These are phyloP conservation scores for Marchantia paleacea DNA, from an alignment of 225 moss, liverwort and hornwort species.

Conservation along the genomic window DNA sequence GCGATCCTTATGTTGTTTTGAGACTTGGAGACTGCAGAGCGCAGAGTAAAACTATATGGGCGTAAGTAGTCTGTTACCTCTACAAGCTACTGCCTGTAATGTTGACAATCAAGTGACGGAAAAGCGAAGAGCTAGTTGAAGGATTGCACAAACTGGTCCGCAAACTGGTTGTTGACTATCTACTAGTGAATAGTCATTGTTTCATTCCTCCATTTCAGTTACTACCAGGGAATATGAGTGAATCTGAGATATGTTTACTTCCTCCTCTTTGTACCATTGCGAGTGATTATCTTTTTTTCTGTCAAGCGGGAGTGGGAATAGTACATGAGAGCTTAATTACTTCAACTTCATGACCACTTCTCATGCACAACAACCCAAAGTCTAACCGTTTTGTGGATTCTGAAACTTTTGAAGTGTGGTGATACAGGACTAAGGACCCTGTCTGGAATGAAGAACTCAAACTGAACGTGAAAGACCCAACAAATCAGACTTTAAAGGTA, in stretches of 20 bases:
- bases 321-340: not conserved
- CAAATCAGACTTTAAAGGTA: slow-evolving; percentile 57
- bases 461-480: slow-evolving; percentile 64
- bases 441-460: slow-evolving; percentile 81
- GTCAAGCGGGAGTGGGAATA: not conserved
- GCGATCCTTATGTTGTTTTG: slow-evolving; percentile 77
- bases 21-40: slow-evolving; percentile 60
- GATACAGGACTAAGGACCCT: slow-evolving; percentile 68
- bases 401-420: not conserved
- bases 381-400: not conserved
- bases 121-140: not conserved
- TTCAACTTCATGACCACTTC: not conserved
- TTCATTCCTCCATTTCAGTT: too few relatives aligned
- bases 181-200: not conserved
- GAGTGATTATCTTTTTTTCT: not conserved
- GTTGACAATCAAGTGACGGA: not conserved
- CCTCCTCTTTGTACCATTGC: not conserved
- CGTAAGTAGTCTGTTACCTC: slow-evolving; percentile 42
- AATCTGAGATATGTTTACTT: not conserved
- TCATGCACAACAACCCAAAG: not conserved
- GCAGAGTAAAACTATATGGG: slow-evolving; percentile 66
- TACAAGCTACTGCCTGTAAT: not conserved
- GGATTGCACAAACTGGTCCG: not conserved
- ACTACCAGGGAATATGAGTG: not conserved
- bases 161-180: not conserved